A percentile compares a stretch with the other conserved stretches of the same genome.
Conservation (phyloP, 345 rosid species). For the Gossypium stocksii region DNA sequence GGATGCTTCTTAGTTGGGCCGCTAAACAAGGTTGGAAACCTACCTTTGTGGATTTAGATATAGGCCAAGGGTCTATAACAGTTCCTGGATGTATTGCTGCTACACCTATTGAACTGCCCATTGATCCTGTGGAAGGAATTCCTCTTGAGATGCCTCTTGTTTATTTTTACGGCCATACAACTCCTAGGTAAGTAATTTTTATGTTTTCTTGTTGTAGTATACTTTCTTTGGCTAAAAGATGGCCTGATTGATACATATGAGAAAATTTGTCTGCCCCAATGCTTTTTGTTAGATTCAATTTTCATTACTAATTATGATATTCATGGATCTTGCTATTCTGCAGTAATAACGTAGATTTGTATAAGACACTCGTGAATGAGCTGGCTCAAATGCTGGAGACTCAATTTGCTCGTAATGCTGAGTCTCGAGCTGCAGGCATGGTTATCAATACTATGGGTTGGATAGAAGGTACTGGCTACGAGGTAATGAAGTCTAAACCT, state of each 20-base stretch:
- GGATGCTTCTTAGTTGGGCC: constrained; percentile 98
- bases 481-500: constrained; percentile 35
- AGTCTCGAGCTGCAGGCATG: constrained; percentile 82
- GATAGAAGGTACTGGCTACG: constrained; percentile 90
- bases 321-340: constrained; percentile 12
- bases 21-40: constrained; percentile 91
- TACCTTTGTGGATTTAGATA: constrained; percentile 81
- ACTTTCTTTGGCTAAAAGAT: background rate
- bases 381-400: constrained; percentile 77
- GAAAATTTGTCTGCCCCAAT: background rate
- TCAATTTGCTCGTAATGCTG: constrained; percentile 64
- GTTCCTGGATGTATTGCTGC: constrained; percentile 85
- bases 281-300: background rate
- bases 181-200: constrained; percentile 55
- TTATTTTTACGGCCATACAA: constrained; percentile 74
- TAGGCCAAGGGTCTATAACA: constrained; percentile 92
- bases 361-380: constrained; percentile 73
- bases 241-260: background rate
- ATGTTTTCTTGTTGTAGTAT: background rate
- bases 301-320: background rate
- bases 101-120: constrained; percentile 85
- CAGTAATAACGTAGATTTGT: constrained; percentile 74
- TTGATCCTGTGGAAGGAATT: constrained; percentile 93
- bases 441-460: constrained; percentile 97
- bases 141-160: constrained; percentile 87